A percentile compares a stretch with the other conserved stretches of the same genome.
Evolutionary conservation across 2,329 filamentous ascomycete genomes (phyloP).

Genomic region (Monilinia aucupariae): DNA sequence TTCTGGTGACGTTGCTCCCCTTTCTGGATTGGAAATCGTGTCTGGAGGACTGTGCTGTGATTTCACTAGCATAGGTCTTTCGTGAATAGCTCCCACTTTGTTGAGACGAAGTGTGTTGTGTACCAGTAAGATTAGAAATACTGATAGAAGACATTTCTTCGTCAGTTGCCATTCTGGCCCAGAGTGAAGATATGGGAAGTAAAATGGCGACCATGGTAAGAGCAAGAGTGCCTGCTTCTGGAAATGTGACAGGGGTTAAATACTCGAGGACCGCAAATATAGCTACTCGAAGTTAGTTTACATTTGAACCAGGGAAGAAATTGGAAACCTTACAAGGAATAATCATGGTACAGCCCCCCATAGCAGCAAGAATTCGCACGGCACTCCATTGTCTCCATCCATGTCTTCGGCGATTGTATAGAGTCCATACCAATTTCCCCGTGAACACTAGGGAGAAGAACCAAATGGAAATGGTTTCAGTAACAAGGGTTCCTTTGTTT

Average conservation of each 20-base stretch:
- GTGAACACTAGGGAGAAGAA: conserved; percentile 59
- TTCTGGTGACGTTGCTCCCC: conserved; percentile 20
- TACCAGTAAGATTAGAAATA: conserved; percentile 17
- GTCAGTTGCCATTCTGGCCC: conserved; percentile 44
- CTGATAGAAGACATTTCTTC: conserved; percentile 23
- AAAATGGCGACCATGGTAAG: conserved; percentile 56
- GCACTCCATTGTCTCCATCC: conserved; percentile 57
- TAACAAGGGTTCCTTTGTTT: conserved; percentile 43
- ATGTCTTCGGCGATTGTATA: conserved; percentile 49
- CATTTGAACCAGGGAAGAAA: not conserved
- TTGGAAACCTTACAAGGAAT: conserved; percentile 50
- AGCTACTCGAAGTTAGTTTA: conserved; percentile 39
- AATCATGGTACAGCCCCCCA: conserved; percentile 61
- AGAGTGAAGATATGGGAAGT: conserved; percentile 61
- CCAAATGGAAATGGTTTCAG: conserved; percentile 52
- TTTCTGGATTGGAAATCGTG: conserved; percentile 19
- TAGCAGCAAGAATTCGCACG: conserved; percentile 62
- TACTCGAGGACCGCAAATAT: conserved; percentile 57
- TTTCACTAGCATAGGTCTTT: conserved; percentile 17
- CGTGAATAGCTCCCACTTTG: conserved; percentile 10
- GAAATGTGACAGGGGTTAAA: conserved; percentile 38
- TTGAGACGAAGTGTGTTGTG: not conserved
- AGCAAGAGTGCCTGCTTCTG: conserved; percentile 50
- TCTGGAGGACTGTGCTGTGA: conserved; percentile 13
- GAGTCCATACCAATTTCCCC: conserved; percentile 53